A percentile compares a stretch with the other conserved stretches of the same genome.
Conservation (phyloP, 2,329 filamentous ascomycete species). For the Myrmaecium sp. region DNA sequence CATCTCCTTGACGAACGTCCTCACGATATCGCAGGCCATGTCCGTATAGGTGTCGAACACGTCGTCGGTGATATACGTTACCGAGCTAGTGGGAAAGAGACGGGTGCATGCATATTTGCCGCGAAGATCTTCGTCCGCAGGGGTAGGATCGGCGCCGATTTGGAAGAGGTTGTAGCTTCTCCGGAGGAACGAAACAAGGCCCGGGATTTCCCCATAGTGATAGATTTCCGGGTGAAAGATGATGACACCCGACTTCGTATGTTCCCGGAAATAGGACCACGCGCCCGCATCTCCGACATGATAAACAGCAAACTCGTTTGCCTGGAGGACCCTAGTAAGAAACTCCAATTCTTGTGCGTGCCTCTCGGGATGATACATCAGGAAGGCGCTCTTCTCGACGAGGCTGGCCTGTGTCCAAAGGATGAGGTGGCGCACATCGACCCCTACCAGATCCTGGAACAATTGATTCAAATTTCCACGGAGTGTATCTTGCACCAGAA, state of each 20-base stretch:
- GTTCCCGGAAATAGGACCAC: slow-evolving; percentile 2
- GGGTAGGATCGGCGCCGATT: slow-evolving; percentile 6
- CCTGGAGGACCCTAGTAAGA: slow-evolving; percentile 1
- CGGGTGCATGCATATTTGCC: slow-evolving; percentile 8
- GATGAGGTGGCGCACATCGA: no score
- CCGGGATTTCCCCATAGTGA: slow-evolving; percentile 8
- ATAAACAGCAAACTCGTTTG: neutral
- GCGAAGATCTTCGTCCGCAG: neutral
- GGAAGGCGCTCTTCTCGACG: slow-evolving; percentile 2
- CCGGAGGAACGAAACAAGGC: slow-evolving; percentile 7
- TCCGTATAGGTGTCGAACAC: slow-evolving; percentile 14
- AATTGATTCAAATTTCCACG: no score
- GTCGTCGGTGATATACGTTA: slow-evolving; percentile 18
- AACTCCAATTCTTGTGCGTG: slow-evolving; percentile 3
- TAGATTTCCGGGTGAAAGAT: slow-evolving; percentile 8
- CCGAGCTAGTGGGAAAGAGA: slow-evolving; percentile 13
- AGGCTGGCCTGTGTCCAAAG: no score
- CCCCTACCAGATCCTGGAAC: no score
- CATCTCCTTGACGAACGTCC: slow-evolving; percentile 5
- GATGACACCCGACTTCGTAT: slow-evolving; percentile 2
- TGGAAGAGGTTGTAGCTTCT: slow-evolving; percentile 7
- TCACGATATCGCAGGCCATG: slow-evolving; percentile 12
- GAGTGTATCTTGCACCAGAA: no score
- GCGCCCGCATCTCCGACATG: slow-evolving; percentile 1
- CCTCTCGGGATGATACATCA: slow-evolving; percentile 1